Evolutionary conservation across 768 basidiomycete species (phyloP), one percentile per base, ranked within the genome.

Genomic region (Pleurotus sapidus): DNA sequence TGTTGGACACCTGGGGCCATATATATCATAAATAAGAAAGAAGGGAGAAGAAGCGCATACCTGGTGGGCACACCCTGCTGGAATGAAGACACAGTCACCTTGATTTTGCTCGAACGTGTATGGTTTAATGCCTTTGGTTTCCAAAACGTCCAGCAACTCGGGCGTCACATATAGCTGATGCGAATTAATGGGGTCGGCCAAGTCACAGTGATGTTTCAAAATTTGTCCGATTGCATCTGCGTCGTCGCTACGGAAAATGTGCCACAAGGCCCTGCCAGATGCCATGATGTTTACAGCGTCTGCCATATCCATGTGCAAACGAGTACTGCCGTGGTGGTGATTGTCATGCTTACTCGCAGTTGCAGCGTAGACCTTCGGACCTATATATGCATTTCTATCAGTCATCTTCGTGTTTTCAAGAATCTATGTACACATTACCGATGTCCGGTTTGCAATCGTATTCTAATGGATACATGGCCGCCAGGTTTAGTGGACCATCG

Each of bases 331-430:
- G 60, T 81, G 77, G 60, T 81, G 83, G 3, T 79, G 81, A 37
- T 70, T 63, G 3, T 65, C 62, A 61, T 86, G 82, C 39, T 70
- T 72, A 3, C 80, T 83, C 15, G 77, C 77, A 68, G 84, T 82
- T 0, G 87, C 86, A 60, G 84, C 86, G 66, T 89, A 89, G 83
- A 88, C 78, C 68, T 88, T 89, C 1, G 88, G 88, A 4, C 86
- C 86, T 77, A 45, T 23, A 3, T 30, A 30, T 7, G 30, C 27
- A 30, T 30, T 30, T 30, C 0, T 30, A 30, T 30, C 1, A 30
- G 30, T 30, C 1, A 67, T 57, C 61, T n/a, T 45, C n/a, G 12
- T 45, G 20, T 45, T n/a, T 45, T 5, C n/a, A 20, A 45, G 42
- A 45, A 45, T 20, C n/a, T n/a, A 14, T 9, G 6, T n/a, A n/a